phyloP scores from a whole-genome alignment of 1,284 basidiomycete species.

The Sanghuangporus baumii region DNA sequence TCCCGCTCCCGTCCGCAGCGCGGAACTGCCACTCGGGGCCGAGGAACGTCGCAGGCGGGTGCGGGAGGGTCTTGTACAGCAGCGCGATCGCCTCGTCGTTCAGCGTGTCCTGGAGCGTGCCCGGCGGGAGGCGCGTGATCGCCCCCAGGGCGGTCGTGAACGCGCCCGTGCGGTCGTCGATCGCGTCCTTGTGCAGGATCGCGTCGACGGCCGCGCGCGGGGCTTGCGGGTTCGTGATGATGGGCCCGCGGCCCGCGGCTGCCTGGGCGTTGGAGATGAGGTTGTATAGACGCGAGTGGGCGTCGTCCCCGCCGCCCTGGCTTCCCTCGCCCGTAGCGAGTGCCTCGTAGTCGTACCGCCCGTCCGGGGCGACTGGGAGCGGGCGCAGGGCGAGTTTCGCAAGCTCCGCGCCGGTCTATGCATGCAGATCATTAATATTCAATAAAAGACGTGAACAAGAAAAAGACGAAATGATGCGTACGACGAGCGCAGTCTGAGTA shows the following conservation, averaged over 20 bases:
- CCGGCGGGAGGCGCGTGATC: constrained; percentile 28
- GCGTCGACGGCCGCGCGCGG: constrained; percentile 22
- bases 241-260: constrained; percentile 11
- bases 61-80: constrained; percentile 44
- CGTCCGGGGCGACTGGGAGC: constrained; percentile 17
- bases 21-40: constrained; percentile 30
- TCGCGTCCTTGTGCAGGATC: constrained; percentile 26
- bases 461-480: not conserved
- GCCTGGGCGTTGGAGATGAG: constrained; percentile 11
- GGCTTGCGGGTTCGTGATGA: constrained; percentile 13
- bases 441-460: not conserved
- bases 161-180: constrained; percentile 33
- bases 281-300: constrained; percentile 16
- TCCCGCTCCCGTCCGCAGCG: constrained; percentile 37
- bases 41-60: constrained; percentile 41
- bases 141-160: constrained; percentile 29
- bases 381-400: constrained; percentile 8
- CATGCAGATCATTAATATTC: not conserved
- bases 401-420: constrained; percentile 12
- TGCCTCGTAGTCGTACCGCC: constrained; percentile 19
- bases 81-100: constrained; percentile 24
- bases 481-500: constrained; percentile 8
- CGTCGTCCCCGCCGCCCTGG: constrained; percentile 9
- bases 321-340: constrained; percentile 8
- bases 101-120: constrained; percentile 21